Evolutionary conservation across 2,329 filamentous ascomycete genomes (phyloP).

Genomic region (Fusarium sp.): DNA sequence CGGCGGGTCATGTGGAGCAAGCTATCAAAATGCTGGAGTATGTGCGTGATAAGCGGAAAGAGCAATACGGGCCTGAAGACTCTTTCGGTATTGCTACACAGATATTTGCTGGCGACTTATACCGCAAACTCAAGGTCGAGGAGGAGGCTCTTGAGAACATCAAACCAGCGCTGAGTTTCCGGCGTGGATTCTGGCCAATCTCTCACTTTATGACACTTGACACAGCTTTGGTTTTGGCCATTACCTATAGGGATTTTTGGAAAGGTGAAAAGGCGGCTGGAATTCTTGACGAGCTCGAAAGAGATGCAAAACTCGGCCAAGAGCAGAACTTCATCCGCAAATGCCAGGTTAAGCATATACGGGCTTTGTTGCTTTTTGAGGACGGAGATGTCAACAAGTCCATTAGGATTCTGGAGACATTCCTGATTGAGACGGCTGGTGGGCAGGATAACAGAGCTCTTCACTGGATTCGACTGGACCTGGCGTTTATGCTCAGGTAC

Average conservation of each 20-base stretch:
- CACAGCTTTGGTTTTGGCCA: not conserved
- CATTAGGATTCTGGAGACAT: not conserved
- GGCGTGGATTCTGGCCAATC: not conserved
- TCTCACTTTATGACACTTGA: not conserved
- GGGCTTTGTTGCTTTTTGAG: not conserved
- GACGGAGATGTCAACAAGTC: not conserved
- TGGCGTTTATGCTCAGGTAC: not conserved
- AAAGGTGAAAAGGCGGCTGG: not conserved
- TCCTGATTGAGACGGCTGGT: not conserved
- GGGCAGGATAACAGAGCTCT: not conserved
- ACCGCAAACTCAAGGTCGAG: not conserved
- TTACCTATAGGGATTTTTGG: not conserved
- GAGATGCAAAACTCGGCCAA: not conserved
- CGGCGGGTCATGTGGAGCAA: not conserved
- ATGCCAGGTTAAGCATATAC: not conserved
- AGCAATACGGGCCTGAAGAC: not conserved
- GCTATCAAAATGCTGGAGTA: not conserved
- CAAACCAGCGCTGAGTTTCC: not conserved
- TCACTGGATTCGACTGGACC: not conserved
- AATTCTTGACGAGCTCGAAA: not conserved
- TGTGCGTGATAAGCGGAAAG: constrained; percentile 3
- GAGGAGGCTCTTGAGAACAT: not conserved
- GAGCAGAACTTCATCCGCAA: not conserved
- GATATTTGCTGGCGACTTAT: not conserved
- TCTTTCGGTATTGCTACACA: not conserved